Percentiles rank a stretch among this genome's conserved stretches.
phyloP scores from a whole-genome alignment of 345 rosid species.

The Arabidopsis arenosa region DNA sequence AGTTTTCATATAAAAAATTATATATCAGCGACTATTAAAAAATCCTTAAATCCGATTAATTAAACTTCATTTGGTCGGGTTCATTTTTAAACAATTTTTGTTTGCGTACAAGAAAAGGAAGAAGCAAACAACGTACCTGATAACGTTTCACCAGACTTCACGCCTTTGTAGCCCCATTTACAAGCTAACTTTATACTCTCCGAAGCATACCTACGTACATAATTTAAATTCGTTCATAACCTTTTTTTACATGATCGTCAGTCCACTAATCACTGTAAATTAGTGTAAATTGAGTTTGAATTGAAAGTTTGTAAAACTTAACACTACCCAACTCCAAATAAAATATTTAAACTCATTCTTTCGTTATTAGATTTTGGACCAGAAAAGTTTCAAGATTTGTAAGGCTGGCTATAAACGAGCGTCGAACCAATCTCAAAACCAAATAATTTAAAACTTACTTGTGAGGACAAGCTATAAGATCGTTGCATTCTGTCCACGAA shows the following conservation, averaged over 20 bases:
- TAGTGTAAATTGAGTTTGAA: background rate
- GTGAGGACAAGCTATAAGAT: slow-evolving; percentile 68
- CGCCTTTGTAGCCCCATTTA: slow-evolving; percentile 90
- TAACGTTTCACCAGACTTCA: slow-evolving; percentile 67
- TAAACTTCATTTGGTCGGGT: background rate
- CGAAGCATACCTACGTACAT: slow-evolving; percentile 60
- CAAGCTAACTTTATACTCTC: slow-evolving; percentile 90
- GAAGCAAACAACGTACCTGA: slow-evolving; percentile 53
- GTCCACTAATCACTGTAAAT: background rate
- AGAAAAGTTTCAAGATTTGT: background rate
- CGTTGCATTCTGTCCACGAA: slow-evolving; percentile 77
- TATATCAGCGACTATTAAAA: background rate
- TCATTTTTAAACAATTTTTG: background rate
- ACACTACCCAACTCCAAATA: background rate
- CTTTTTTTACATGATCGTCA: background rate
- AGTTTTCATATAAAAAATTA: background rate
- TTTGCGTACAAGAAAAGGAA: slow-evolving; percentile 16
- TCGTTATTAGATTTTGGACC: background rate
- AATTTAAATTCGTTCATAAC: background rate
- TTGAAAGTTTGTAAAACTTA: background rate
- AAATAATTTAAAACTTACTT: slow-evolving; percentile 52
- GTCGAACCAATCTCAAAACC: background rate
- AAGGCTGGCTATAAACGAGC: background rate
- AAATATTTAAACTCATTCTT: background rate
- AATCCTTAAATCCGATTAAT: background rate